phyloP scores from a whole-genome alignment of 2,329 filamentous ascomycete species.

The Pseudonectria foliicola region DNA sequence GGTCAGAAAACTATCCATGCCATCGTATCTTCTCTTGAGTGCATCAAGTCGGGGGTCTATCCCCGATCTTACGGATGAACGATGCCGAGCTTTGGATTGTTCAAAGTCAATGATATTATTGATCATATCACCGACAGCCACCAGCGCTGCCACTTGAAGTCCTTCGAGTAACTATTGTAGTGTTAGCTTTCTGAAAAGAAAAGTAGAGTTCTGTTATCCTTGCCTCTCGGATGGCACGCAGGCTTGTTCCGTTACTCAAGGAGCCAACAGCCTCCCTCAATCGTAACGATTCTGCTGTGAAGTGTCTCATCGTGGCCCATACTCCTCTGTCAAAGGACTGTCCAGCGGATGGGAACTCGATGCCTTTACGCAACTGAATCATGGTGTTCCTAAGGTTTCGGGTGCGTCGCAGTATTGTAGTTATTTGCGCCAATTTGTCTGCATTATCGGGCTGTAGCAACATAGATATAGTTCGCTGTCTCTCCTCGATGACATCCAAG shows the following conservation, averaged over 20 bases:
- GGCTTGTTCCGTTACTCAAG: slow-evolving; percentile 11
- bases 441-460: slow-evolving; percentile 64
- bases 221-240: slow-evolving; percentile 27
- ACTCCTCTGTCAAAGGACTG: slow-evolving; percentile 55
- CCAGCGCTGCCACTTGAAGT: slow-evolving; percentile 53
- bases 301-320: slow-evolving; percentile 67
- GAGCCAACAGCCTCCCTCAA: slow-evolving; percentile 53
- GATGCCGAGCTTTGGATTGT: slow-evolving; percentile 60
- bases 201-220: slow-evolving; percentile 32
- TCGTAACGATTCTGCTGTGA: slow-evolving; percentile 63
- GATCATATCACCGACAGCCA: slow-evolving; percentile 63
- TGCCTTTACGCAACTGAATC: slow-evolving; percentile 67
- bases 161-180: slow-evolving; percentile 45
- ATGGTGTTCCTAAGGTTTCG: slow-evolving; percentile 68
- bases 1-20: slow-evolving; percentile 66
- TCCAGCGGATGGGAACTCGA: slow-evolving; percentile 44
- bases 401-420: slow-evolving; percentile 58
- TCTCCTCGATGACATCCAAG: slow-evolving; percentile 58
- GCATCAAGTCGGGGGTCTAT: slow-evolving; percentile 69
- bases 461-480: slow-evolving; percentile 61
- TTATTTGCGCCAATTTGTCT: slow-evolving; percentile 46
- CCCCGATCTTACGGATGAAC: slow-evolving; percentile 65
- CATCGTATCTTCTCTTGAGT: slow-evolving; percentile 70
- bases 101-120: slow-evolving; percentile 74
- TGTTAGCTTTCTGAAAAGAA: slow-evolving; percentile 6